These are phyloP conservation scores for Suaeda aralocaspica DNA, from an alignment of 148 eudicot genomes.

Conservation along the genomic window DNA sequence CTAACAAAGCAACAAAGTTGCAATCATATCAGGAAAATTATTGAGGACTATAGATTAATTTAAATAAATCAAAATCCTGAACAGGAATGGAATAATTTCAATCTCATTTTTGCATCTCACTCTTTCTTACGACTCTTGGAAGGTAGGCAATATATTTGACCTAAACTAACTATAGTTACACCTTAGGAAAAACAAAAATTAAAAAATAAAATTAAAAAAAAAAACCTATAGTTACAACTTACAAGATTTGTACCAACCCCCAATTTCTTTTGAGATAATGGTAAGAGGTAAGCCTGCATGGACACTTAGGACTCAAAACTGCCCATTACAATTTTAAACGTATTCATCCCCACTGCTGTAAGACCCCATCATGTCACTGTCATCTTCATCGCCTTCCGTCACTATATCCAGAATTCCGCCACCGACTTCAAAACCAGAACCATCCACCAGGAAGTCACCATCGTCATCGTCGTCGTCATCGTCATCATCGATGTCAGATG, in stretches of 20 bases:
- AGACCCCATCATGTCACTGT: slow-evolving; percentile 50
- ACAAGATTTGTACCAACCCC: slow-evolving; percentile 18
- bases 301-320: background rate
- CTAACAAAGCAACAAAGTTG: background rate
- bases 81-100: slow-evolving; percentile 10
- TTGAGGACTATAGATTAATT: slow-evolving; percentile 21
- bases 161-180: slow-evolving; percentile 27
- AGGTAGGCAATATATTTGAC: background rate
- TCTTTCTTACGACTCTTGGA: background rate
- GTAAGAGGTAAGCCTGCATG: background rate
- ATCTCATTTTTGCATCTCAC: background rate
- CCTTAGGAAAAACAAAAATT: too few species aligned
- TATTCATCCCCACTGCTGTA: slow-evolving; percentile 77
- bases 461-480: slow-evolving; percentile 72
- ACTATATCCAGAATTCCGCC: slow-evolving; percentile 66
- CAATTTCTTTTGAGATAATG: background rate
- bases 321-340: slow-evolving; percentile 11
- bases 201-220: too few species aligned
- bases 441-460: slow-evolving; percentile 57
- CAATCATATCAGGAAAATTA: slow-evolving; percentile 12
- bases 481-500: slow-evolving; percentile 53
- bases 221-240: slow-evolving; percentile 24
- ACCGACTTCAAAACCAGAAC: slow-evolving; percentile 43
- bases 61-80: slow-evolving; percentile 15
- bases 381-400: slow-evolving; percentile 72